Evolutionary conservation across 2,329 filamentous ascomycete genomes (phyloP).

Genomic region (Didymella exigua): DNA sequence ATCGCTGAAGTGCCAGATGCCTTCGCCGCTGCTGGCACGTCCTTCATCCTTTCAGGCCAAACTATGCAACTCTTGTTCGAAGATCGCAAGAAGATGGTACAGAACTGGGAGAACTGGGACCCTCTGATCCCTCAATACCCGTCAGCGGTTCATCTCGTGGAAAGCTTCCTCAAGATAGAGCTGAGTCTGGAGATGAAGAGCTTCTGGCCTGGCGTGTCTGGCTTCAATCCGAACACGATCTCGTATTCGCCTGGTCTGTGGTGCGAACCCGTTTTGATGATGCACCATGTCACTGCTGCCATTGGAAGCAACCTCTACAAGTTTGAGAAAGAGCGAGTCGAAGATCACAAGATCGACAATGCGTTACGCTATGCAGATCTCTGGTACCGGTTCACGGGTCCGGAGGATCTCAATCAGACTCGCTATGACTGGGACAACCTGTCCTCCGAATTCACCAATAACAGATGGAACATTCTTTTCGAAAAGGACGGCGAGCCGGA

Average conservation of each 20-base stretch:
- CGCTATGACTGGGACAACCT: slow-evolving; percentile 45
- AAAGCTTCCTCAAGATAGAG: slow-evolving; percentile 53
- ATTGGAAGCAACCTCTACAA: slow-evolving; percentile 53
- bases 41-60: slow-evolving; percentile 58
- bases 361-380: slow-evolving; percentile 36
- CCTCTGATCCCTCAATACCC: slow-evolving; percentile 54
- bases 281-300: slow-evolving; percentile 54
- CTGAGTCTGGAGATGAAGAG: slow-evolving; percentile 53
- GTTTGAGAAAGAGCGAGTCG: slow-evolving; percentile 50
- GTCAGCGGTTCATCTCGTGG: slow-evolving; percentile 59
- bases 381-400: slow-evolving; percentile 37
- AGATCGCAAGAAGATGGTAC: slow-evolving; percentile 50
- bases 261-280: slow-evolving; percentile 36
- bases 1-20: slow-evolving; percentile 41
- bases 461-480: slow-evolving; percentile 44
- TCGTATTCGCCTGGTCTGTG: slow-evolving; percentile 56
- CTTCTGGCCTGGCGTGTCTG: slow-evolving; percentile 52
- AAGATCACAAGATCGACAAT: slow-evolving; percentile 22
- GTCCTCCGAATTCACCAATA: slow-evolving; percentile 35
- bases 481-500: slow-evolving; percentile 24
- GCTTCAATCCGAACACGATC: slow-evolving; percentile 38
- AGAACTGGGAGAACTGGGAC: slow-evolving; percentile 55
- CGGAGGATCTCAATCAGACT: slow-evolving; percentile 30
- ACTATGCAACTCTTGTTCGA: slow-evolving; percentile 53
- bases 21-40: slow-evolving; percentile 61